phyloP scores from a whole-genome alignment of 2,329 filamentous ascomycete genomes.

The Sclerotinia spermophila region DNA sequence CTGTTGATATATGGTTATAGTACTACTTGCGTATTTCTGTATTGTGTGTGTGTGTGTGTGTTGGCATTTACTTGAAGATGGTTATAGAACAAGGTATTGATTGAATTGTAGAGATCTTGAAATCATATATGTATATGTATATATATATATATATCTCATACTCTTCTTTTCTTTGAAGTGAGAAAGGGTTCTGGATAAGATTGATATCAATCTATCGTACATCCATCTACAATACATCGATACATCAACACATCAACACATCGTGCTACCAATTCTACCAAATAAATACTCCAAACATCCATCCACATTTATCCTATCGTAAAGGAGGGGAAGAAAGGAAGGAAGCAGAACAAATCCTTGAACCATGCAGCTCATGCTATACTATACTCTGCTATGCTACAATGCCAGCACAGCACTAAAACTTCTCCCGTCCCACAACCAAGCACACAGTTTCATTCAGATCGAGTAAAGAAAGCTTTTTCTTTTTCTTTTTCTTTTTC shows the following conservation, averaged over 20 bases:
- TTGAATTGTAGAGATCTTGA: background rate
- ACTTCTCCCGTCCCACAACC: background rate
- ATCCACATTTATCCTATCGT: too few relatives aligned
- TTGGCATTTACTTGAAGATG: background rate
- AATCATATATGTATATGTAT: background rate
- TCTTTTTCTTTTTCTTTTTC: background rate
- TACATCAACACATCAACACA: too few relatives aligned
- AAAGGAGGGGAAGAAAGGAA: too few relatives aligned
- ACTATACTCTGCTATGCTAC: background rate
- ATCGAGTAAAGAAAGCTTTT: conserved; percentile 1
- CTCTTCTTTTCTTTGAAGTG: background rate
- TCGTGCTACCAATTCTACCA: too few relatives aligned
- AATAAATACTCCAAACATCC: too few relatives aligned
- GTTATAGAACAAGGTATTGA: background rate
- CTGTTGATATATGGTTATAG: too few relatives aligned
- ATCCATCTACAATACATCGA: too few relatives aligned
- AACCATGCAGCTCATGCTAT: conserved; percentile 4
- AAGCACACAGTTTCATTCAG: background rate
- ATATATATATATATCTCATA: background rate
- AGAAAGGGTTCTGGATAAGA: background rate
- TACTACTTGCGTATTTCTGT: too few relatives aligned
- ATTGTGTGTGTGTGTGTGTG: background rate
- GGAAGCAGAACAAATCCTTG: background rate
- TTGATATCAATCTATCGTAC: background rate
- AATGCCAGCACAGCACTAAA: conserved; percentile 9